Percentiles rank a stretch among this genome's conserved stretches.
phyloP scores from a whole-genome alignment of 179 eudicot genomes.

The Beta lomatogona region DNA sequence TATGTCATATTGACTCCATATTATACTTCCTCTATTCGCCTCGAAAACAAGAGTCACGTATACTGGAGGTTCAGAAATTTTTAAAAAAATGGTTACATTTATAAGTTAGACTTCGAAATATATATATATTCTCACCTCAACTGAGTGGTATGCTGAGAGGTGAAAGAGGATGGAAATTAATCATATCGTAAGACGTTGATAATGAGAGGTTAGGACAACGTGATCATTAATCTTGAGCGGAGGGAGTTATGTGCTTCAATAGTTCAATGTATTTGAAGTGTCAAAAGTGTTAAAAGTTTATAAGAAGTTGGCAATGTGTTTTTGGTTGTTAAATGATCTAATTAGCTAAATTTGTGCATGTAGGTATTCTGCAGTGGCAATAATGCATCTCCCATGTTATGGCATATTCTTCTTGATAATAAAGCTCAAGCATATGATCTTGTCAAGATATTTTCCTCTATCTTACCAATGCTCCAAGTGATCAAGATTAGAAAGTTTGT shows the following conservation, averaged over 20 bases:
- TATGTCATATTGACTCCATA: not conserved
- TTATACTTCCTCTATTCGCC: not conserved
- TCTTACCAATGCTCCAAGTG: slow-evolving; percentile 50
- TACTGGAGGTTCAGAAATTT: not conserved
- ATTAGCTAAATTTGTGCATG: slow-evolving; percentile 24
- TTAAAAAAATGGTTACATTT: too few species aligned
- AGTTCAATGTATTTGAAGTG: too few species aligned
- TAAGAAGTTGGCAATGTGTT: not conserved
- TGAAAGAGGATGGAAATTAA: too few species aligned
- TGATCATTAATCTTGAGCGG: too few species aligned
- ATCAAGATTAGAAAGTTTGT: slow-evolving; percentile 24
- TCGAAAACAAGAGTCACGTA: not conserved
- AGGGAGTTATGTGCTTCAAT: too few species aligned
- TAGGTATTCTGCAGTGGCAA: slow-evolving; percentile 81
- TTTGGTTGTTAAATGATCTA: slow-evolving; percentile 52
- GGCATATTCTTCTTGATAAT: slow-evolving; percentile 68
- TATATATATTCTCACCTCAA: too few species aligned
- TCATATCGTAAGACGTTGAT: too few species aligned
- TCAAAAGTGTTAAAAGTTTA: too few species aligned
- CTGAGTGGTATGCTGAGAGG: too few species aligned
- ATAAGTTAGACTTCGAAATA: not conserved
- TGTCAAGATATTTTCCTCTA: slow-evolving; percentile 62
- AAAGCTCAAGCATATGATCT: slow-evolving; percentile 62
- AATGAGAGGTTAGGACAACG: too few species aligned
- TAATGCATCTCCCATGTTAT: slow-evolving; percentile 88